phyloP scores from a whole-genome alignment of 2,329 filamentous ascomycete species.

The Alternaria arborescens region DNA sequence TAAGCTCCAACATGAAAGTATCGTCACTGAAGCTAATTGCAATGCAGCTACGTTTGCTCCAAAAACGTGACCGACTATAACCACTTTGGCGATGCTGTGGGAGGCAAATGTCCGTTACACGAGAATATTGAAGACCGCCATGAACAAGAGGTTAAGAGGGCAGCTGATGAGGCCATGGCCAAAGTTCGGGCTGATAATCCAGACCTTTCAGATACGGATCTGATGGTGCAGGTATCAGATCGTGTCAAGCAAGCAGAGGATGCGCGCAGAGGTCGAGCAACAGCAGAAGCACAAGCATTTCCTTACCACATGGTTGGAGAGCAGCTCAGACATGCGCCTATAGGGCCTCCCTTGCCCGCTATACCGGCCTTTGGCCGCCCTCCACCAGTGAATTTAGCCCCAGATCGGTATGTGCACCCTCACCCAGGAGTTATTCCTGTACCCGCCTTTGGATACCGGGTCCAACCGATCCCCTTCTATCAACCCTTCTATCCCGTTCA shows the following conservation, averaged over 20 bases:
- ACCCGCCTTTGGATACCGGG: slow-evolving; percentile 1
- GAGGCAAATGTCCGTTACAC: slow-evolving; percentile 70
- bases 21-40: slow-evolving; percentile 5
- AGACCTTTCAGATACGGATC: slow-evolving; percentile 63
- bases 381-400: neutral
- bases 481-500: slow-evolving; percentile 4
- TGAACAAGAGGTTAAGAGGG: slow-evolving; percentile 68
- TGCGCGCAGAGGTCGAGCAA: slow-evolving; percentile 29
- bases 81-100: slow-evolving; percentile 70
- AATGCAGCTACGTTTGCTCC: slow-evolving; percentile 73
- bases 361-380: slow-evolving; percentile 3
- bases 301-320: slow-evolving; percentile 34
- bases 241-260: slow-evolving; percentile 53
- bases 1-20: slow-evolving; percentile 45
- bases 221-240: slow-evolving; percentile 67
- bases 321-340: slow-evolving; percentile 18
- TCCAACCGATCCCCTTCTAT: slow-evolving; percentile 6
- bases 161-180: slow-evolving; percentile 66
- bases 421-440: neutral
- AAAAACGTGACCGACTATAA: slow-evolving; percentile 68
- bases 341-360: neutral
- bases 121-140: slow-evolving; percentile 70
- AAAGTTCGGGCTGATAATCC: slow-evolving; percentile 68
- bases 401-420: slow-evolving; percentile 25
- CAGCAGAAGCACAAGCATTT: slow-evolving; percentile 23